Evolutionary conservation across 371 early-diverging fungal species (phyloP), one percentile per base, ranked within the genome.

Genomic region (Mucor indicus): DNA sequence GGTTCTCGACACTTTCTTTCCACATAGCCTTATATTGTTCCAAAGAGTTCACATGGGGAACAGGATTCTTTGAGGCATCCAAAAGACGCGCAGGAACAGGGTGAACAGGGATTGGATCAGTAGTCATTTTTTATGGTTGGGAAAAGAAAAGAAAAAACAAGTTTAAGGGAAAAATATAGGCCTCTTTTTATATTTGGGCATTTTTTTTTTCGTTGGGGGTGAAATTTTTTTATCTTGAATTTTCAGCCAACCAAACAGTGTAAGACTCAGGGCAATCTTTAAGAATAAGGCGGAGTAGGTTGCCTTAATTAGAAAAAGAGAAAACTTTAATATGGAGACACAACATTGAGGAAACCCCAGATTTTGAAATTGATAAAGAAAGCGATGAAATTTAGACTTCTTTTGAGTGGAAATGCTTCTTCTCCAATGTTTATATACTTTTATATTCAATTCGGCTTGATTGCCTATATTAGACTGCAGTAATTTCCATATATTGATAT

Each of bases 11-110:
- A 58, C 85, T 85, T 57, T 89, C 76, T 35, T 78, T 72, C 68
- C 90, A 83, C 72, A 89, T 58, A 27, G 75, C 52, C 50, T 79
- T 56, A 68, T 95, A 95, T 59, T 86, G 69, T 32, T 85, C 85
- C 60, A 90, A 50, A 20, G 84, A 81, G 21, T 77, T 49, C 41
- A 91, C 65, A 60, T 84, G 80, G 36, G 91, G 89, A 48, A 66
- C 69, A 15, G 82, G 84, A 41, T 64, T 70, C 50, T 64, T 48
- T 6, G 50, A 29, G 7, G 68, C 38, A 49, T 81, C 73, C 40
- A 83, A 55, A n/a, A 81, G 69, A 30, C 82, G 69, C 20, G 55
- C 39, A 31, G 82, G 79, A 21, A 81, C 77, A 20, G 68, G 72
- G 42, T 67, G 51, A 10, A 31, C 38, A 12, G 27, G 19, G 12